A percentile compares a stretch with the other conserved stretches of the same genome.
Evolutionary conservation across 2,329 filamentous ascomycete species (phyloP).

Genomic region (Lachnellula occidentalis): DNA sequence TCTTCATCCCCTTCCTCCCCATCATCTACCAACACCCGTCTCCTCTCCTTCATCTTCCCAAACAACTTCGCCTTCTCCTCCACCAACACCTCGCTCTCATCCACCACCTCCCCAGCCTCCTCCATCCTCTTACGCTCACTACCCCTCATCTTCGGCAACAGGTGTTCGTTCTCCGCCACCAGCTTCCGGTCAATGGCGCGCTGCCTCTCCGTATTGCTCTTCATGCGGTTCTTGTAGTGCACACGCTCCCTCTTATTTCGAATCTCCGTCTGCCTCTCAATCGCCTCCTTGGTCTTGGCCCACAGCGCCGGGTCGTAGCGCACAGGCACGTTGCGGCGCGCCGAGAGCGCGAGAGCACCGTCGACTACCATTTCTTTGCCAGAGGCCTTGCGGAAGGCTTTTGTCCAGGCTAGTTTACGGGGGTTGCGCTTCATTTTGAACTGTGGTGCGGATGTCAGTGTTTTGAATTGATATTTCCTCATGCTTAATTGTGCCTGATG

Average conservation of each 20-base stretch:
- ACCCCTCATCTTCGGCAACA: conserved; percentile 69
- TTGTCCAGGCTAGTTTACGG: conserved; percentile 95
- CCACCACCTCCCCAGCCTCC: conserved; percentile 47
- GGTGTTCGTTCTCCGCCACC: conserved; percentile 85
- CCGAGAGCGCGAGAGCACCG: conserved; percentile 85
- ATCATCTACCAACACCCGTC: conserved; percentile 33
- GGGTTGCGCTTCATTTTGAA: conserved; percentile 99
- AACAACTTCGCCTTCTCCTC: conserved; percentile 32
- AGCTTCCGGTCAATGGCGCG: conserved; percentile 77
- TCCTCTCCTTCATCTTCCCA: conserved; percentile 37
- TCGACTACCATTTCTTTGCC: conserved; percentile 91
- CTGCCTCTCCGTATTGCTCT: conserved; percentile 80
- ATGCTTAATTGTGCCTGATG: background rate
- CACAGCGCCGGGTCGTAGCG: conserved; percentile 95
- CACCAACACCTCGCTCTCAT: conserved; percentile 42
- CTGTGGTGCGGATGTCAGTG: conserved; percentile 30
- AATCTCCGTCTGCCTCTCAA: conserved; percentile 87
- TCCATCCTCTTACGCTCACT: conserved; percentile 56
- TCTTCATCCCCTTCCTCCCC: conserved; percentile 41
- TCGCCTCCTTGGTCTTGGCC: conserved; percentile 80
- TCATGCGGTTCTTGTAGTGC: conserved; percentile 93
- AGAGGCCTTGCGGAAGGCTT: conserved; percentile 78
- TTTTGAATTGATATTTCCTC: background rate
- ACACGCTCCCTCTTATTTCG: conserved; percentile 75
- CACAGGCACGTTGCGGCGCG: conserved; percentile 87